Evolutionary conservation across 2,329 filamentous ascomycete genomes (phyloP), one percentile per base, ranked within the genome.

Genomic region (Thermomyces lanuginosus): DNA sequence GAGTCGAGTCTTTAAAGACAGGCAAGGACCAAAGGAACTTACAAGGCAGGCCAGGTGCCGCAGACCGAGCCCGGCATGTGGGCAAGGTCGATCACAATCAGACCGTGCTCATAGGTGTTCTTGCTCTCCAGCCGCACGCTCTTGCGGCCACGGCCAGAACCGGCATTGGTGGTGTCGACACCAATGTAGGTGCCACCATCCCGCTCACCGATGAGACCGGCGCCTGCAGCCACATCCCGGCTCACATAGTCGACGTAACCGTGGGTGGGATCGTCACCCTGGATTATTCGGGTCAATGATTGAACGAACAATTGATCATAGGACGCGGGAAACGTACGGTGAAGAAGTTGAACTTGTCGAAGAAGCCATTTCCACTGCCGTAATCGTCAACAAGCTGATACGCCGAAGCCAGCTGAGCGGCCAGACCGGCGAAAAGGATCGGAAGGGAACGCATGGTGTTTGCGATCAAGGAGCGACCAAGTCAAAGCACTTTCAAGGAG

Each of bases 61-160:
- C 78, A 83, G 26, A 68, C 58, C 2, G 71, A 70, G 11, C 61
- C 63, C 3, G 78, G 76, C 74, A 83, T 82, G 39, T 83, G 76
- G 10, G 61, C 59, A 27, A 82, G 65, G 45, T 83, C 77, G 12
- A 76, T 60, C 26, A 83, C 71, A 39, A 82, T 70, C 6, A 82
- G 63, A 1, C 74, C 76, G 37, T 72, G 61, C 16, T 61, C 67
- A 46, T 72, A 83, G 3, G 58, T 49, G 26, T 66, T 60, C 28
- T 68, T 73, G 49, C 72, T 78, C 22, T 70, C 67, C 8, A 91
- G 53, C 10, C 81, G 73, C 16, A 82, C 70, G 13, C 76, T 83
- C 24, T 61, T 56, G 21, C 81, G 76, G 18, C 80, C 79, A 2
- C 54, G 56, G 15, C 55, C 41, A 1, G 66, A 64, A 32, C 66